Percentiles rank a stretch among this genome's conserved stretches.
Conservation (phyloP, 1,139 yeast genomes). For the Taphrina flavorubra region DNA sequence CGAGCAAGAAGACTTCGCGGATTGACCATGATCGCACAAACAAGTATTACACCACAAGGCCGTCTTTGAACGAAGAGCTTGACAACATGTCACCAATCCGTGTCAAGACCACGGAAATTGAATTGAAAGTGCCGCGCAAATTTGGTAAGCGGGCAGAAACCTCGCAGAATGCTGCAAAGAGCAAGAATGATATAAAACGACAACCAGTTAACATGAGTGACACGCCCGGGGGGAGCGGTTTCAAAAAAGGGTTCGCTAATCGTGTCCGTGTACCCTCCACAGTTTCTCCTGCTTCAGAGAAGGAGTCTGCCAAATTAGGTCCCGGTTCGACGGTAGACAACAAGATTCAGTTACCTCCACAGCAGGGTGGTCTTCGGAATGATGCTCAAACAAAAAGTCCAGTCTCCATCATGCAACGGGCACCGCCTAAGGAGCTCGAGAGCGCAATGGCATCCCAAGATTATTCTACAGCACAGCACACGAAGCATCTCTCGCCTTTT, state of each 20-base stretch:
- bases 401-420: background rate
- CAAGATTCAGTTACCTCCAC: background rate
- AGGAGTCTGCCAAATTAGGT: background rate
- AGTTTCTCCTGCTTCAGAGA: background rate
- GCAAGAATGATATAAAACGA: constrained; percentile 25
- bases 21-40: constrained; percentile 10
- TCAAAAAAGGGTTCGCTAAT: constrained; percentile 32
- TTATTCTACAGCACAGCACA: background rate
- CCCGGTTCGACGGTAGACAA: background rate
- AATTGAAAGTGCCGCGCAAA: constrained; percentile 18
- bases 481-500: background rate
- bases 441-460: background rate
- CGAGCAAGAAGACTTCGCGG: background rate
- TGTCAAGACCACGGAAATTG: constrained; percentile 27
- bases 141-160: constrained; percentile 30
- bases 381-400: background rate
- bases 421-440: background rate
- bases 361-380: background rate
- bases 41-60: constrained; percentile 21
- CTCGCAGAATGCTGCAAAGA: constrained; percentile 12
- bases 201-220: constrained; percentile 40
- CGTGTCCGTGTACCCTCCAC: constrained; percentile 22
- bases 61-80: constrained; percentile 21
- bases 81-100: constrained; percentile 34
- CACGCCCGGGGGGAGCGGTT: constrained; percentile 28